Evolutionary conservation across 116 monocot genomes (phyloP), one percentile per base, ranked within the genome.

Genomic region (Iris pallida): DNA sequence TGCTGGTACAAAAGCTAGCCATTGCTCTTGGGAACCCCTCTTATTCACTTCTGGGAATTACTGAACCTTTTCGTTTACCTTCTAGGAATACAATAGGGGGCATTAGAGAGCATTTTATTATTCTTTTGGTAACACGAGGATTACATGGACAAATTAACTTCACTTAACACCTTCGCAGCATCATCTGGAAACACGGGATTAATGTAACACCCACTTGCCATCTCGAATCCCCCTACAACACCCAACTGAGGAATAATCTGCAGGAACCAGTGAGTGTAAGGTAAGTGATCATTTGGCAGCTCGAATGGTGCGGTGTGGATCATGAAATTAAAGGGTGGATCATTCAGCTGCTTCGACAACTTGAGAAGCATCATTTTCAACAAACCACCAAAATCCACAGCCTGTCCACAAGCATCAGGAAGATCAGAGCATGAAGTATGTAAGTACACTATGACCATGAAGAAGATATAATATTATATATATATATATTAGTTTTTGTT

Each of bases 101-200:
- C 6, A 7, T 19, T 7, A 56, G 14, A 52, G 14, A 14, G 4
- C 52, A 52, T 52, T 14, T 14, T 52, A 11, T 52, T 52, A 14
- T 52, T 11, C 14, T 11, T 52, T 1, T 52, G 14, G 14, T 8
- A 57, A 57, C 6, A 14, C n/a, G 57, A 7, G 18, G 6, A 17
- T 17, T 30, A 58, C 20, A 17, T 63, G 46, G 63, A 57, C 44
- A 64, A 69, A 45, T 80, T 75, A 20, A 82, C 78, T 68, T 91
- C 91, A 59, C 86, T 83, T 70, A 95, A 59, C 68, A 91, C 59
- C 76, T 86, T 86, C 7, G 95, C 88, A 42, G 85, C 83, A 75
- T 95, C 95, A 59, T 95, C 95, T 16, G 95, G 91, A 58, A 95
- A 91, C 40, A 95, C 76, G 10, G 95, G 84, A 80, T 95, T 95